These are phyloP conservation scores for Trichophyton equinum DNA, from an alignment of 2,329 filamentous ascomycete species.

Conservation along the genomic window DNA sequence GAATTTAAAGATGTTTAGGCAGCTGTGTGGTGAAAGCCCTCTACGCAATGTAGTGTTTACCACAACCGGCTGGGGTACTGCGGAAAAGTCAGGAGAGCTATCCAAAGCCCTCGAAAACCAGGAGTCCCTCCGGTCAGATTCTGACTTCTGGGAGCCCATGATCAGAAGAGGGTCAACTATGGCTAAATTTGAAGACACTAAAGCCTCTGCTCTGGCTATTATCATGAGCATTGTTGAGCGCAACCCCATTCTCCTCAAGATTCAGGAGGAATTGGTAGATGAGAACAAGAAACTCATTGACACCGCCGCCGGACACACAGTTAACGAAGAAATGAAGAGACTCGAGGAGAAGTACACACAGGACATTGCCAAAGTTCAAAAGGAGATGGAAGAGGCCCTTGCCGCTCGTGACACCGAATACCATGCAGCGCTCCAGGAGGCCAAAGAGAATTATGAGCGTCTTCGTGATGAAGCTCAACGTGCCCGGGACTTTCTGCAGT, in stretches of 20 bases:
- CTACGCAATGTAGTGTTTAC: slow-evolving; percentile 4
- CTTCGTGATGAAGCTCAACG: slow-evolving; percentile 5
- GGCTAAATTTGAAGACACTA: not conserved
- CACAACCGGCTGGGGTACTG: slow-evolving; percentile 6
- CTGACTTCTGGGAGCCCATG: slow-evolving; percentile 7
- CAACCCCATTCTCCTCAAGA: slow-evolving; percentile 1
- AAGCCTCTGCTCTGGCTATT: not conserved
- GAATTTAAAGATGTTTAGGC: slow-evolving; percentile 5
- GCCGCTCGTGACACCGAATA: slow-evolving; percentile 5
- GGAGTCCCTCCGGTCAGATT: not conserved
- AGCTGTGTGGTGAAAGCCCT: slow-evolving; percentile 6
- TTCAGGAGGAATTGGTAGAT: slow-evolving; percentile 3
- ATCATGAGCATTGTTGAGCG: not conserved
- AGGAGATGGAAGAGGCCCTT: slow-evolving; percentile 5
- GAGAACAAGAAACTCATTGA: slow-evolving; percentile 6
- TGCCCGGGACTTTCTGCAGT: not conserved
- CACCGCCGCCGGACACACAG: not conserved
- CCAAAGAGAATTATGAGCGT: slow-evolving; percentile 6
- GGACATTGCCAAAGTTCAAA: slow-evolving; percentile 4
- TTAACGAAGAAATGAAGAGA: slow-evolving; percentile 7
- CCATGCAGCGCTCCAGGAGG: slow-evolving; percentile 1
- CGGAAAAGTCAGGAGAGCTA: slow-evolving; percentile 5
- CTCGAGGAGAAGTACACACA: slow-evolving; percentile 5
- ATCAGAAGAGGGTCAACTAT: slow-evolving; percentile 5
- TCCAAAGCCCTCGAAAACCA: slow-evolving; percentile 2